phyloP scores from a whole-genome alignment of 768 basidiomycete genomes.

The Pluteus cervinus region DNA sequence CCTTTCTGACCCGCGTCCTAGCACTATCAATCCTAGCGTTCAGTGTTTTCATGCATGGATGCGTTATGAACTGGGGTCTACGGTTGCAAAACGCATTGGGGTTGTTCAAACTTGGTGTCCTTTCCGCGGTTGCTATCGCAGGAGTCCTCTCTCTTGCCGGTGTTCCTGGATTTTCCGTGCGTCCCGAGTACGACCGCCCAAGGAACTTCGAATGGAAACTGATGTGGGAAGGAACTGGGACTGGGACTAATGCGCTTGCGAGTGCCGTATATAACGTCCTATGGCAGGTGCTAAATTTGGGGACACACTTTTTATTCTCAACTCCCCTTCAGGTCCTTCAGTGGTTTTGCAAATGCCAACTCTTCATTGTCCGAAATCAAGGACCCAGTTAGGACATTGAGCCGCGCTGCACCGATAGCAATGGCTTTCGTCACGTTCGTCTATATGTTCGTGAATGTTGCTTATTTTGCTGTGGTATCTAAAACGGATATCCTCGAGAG shows the following conservation, averaged over 20 bases:
- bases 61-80: slow-evolving; percentile 45
- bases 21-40: slow-evolving; percentile 53
- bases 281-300: slow-evolving; percentile 35
- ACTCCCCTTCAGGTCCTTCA: slow-evolving; percentile 47
- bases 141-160: slow-evolving; percentile 46
- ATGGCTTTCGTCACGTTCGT: slow-evolving; percentile 51
- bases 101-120: slow-evolving; percentile 51
- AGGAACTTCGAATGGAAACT: slow-evolving; percentile 43
- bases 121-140: slow-evolving; percentile 43
- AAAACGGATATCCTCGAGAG: slow-evolving; percentile 62
- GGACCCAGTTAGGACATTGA: slow-evolving; percentile 67
- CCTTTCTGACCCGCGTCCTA: slow-evolving; percentile 41
- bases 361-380: slow-evolving; percentile 67
- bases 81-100: slow-evolving; percentile 62
- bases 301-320: neutral
- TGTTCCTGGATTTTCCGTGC: slow-evolving; percentile 21
- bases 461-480: slow-evolving; percentile 71
- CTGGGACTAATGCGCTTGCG: slow-evolving; percentile 53
- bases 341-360: slow-evolving; percentile 71
- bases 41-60: slow-evolving; percentile 52
- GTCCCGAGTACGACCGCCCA: slow-evolving; percentile 45
- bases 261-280: slow-evolving; percentile 65
- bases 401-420: slow-evolving; percentile 61
- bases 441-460: slow-evolving; percentile 63
- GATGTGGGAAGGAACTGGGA: slow-evolving; percentile 59